A percentile compares a stretch with the other conserved stretches of the same genome.
Evolutionary conservation across 257 asterid genomes (phyloP).

Genomic region (Voacanga thouarsii): DNA sequence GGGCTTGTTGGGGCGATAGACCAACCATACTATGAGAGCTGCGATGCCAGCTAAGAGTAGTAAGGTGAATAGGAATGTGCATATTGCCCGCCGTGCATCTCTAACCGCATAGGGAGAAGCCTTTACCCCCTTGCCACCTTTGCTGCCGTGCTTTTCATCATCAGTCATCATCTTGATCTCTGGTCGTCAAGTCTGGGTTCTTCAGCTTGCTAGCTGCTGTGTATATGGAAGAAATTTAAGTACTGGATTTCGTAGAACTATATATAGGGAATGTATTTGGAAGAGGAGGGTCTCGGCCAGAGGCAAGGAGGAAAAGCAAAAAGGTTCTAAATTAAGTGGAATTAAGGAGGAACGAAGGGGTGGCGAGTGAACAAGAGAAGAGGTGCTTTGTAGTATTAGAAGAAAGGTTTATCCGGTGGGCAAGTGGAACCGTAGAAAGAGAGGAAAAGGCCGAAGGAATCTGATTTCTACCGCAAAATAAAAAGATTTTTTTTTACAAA

Average conservation of each 20-base stretch:
- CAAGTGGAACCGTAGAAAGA: not conserved
- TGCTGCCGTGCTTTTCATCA: conserved; percentile 3
- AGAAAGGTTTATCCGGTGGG: not conserved
- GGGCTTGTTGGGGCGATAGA: conserved; percentile 58
- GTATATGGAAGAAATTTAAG: not conserved
- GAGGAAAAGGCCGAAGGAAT: conserved; percentile 23
- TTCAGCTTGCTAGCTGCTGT: conserved; percentile 18
- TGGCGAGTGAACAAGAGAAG: conserved; percentile 21
- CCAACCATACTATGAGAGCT: conserved; percentile 47
- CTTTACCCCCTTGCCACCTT: not conserved
- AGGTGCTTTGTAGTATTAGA: conserved; percentile 5
- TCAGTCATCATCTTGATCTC: conserved; percentile 17
- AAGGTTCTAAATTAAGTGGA: not conserved
- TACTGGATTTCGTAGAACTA: not conserved
- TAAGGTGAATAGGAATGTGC: conserved; percentile 23
- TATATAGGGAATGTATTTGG: not conserved
- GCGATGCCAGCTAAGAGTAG: conserved; percentile 40
- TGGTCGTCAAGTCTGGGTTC: not conserved
- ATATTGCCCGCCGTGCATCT: conserved; percentile 24
- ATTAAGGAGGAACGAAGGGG: conserved; percentile 10
- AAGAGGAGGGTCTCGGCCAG: not conserved
- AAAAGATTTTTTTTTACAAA: too few species aligned
- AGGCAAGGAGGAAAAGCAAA: not conserved
- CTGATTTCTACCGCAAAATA: not conserved
- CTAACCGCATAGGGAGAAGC: not conserved